Conservation (phyloP, 2,329 filamentous ascomycete species). For the Paracamarosporium sp. region DNA sequence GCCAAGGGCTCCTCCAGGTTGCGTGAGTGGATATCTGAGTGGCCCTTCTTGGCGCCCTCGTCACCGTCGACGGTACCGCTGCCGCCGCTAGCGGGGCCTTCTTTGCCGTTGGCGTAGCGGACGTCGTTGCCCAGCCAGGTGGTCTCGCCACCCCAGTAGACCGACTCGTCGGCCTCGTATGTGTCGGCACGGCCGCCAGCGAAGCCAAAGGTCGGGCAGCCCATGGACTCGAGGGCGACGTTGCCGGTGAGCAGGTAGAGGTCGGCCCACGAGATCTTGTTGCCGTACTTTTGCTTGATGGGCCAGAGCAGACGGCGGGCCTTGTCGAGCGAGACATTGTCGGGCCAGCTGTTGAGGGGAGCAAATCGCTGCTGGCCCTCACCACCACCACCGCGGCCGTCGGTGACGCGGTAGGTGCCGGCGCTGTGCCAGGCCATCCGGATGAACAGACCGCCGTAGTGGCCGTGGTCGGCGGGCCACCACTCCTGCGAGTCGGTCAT, state of each 20-base stretch:
- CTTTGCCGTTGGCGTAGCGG: slow-evolving; percentile 65
- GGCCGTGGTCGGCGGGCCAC: slow-evolving; percentile 83
- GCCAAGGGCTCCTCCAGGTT: slow-evolving; percentile 73
- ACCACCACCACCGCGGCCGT: slow-evolving; percentile 77
- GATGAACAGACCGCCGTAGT: slow-evolving; percentile 82
- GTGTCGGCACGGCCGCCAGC: slow-evolving; percentile 74
- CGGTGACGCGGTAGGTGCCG: slow-evolving; percentile 77
- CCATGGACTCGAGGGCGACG: slow-evolving; percentile 79
- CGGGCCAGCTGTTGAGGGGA: slow-evolving; percentile 82
- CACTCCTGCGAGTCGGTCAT: slow-evolving; percentile 82
- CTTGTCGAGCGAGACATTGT: slow-evolving; percentile 81
- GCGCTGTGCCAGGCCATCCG: slow-evolving; percentile 84
- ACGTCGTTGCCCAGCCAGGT: slow-evolving; percentile 78
- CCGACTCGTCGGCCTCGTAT: slow-evolving; percentile 77
- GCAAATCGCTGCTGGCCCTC: slow-evolving; percentile 80
- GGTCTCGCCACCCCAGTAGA: slow-evolving; percentile 78
- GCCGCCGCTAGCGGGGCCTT: slow-evolving; percentile 53
- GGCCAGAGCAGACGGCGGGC: slow-evolving; percentile 80
- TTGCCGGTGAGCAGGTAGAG: slow-evolving; percentile 75
- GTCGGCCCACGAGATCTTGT: slow-evolving; percentile 83
- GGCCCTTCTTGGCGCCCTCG: slow-evolving; percentile 33
- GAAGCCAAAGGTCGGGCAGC: slow-evolving; percentile 76
- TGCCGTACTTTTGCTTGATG: slow-evolving; percentile 84
- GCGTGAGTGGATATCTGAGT: slow-evolving; percentile 57
- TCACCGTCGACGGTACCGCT: slow-evolving; percentile 47